These are phyloP conservation scores for Glycine soja DNA, from an alignment of 306 rosid genomes.

Conservation along the genomic window DNA sequence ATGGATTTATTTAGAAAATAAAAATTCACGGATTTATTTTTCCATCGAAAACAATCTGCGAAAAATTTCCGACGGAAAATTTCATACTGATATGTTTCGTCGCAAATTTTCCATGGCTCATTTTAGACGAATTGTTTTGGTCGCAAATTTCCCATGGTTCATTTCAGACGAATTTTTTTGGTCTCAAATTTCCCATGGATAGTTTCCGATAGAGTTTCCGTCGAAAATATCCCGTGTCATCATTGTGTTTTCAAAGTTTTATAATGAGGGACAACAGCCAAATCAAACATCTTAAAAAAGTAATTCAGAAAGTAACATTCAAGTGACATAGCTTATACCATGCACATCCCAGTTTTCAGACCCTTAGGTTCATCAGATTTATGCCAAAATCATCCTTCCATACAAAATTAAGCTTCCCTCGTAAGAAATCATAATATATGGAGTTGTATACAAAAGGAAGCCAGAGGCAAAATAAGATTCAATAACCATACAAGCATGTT, in stretches of 20 bases:
- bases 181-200: too few relatives aligned
- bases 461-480: slow-evolving; percentile 1
- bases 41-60: too few relatives aligned
- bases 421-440: slow-evolving; percentile 28
- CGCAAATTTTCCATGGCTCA: too few relatives aligned
- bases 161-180: too few relatives aligned
- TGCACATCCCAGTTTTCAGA: slow-evolving; percentile 99
- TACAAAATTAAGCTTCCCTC: slow-evolving; percentile 60
- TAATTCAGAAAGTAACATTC: slow-evolving; percentile 28
- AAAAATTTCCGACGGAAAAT: too few relatives aligned
- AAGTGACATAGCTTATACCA: slow-evolving; percentile 64
- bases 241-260: neutral
- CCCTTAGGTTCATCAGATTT: slow-evolving; percentile 99
- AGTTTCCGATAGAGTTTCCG: too few relatives aligned
- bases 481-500: neutral
- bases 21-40: too few relatives aligned
- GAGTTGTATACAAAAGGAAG: slow-evolving; percentile 32
- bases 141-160: too few relatives aligned
- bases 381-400: slow-evolving; percentile 96
- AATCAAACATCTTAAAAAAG: slow-evolving; percentile 22
- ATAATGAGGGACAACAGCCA: slow-evolving; percentile 4
- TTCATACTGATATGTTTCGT: too few relatives aligned
- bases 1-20: too few relatives aligned
- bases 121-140: too few relatives aligned
- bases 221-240: too few relatives aligned